phyloP scores from a whole-genome alignment of 495 filamentous ascomycete species.

The Neurospora sp. region DNA sequence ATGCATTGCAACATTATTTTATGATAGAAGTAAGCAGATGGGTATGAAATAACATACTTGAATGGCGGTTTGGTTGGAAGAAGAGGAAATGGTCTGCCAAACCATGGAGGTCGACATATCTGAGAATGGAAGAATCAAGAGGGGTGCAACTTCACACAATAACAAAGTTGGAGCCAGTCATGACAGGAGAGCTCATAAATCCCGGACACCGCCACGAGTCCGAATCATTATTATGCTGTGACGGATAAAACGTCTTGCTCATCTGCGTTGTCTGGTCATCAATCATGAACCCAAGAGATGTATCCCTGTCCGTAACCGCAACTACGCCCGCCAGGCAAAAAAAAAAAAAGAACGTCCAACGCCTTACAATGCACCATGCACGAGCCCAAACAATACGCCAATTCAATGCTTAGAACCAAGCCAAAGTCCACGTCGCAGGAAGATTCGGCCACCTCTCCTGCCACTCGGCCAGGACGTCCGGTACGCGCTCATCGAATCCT shows the following conservation, averaged over 20 bases:
- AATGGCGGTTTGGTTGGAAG: background rate
- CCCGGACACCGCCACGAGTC: background rate
- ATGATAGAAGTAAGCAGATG: background rate
- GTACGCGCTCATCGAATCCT: slow-evolving; percentile 87
- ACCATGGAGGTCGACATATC: background rate
- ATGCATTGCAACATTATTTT: background rate
- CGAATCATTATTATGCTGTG: background rate
- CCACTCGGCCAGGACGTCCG: slow-evolving; percentile 89
- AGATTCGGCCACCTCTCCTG: slow-evolving; percentile 89
- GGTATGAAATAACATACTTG: background rate
- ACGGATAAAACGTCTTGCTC: background rate
- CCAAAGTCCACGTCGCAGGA: slow-evolving; percentile 87
- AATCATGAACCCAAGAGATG: background rate
- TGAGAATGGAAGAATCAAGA: background rate
- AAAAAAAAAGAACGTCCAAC: background rate
- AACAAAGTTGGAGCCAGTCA: background rate
- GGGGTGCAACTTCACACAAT: background rate
- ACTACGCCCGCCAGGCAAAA: background rate
- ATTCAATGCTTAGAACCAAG: slow-evolving; percentile 63
- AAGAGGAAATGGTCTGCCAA: background rate
- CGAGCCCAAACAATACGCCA: background rate
- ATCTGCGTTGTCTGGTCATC: background rate
- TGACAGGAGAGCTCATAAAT: background rate
- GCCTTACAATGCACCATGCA: background rate
- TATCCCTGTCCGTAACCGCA: background rate